Conservation (phyloP, 169 alveolate genomes). For the Eimeria sp. region DNA sequence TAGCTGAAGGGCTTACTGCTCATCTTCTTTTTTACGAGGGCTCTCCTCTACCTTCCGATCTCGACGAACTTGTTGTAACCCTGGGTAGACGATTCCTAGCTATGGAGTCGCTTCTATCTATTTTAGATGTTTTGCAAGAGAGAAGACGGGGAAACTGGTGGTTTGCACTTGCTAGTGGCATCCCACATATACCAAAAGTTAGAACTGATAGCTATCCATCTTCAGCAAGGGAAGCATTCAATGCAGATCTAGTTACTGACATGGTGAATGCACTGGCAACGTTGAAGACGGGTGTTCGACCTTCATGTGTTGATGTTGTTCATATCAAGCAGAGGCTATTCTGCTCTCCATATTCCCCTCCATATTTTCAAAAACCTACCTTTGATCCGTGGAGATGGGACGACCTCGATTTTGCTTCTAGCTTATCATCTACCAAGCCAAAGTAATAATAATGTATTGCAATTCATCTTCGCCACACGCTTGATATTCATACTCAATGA, state of each 20-base stretch:
- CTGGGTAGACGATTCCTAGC: background rate
- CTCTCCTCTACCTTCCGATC: background rate
- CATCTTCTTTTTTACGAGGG: background rate
- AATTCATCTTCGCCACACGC: background rate
- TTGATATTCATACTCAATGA: background rate
- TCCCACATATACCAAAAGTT: background rate
- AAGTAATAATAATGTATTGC: background rate
- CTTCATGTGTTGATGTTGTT: background rate
- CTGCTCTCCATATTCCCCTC: background rate
- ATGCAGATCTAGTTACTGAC: background rate
- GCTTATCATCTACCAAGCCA: background rate
- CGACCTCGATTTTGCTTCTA: background rate
- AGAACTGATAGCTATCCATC: no score
- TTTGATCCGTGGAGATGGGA: background rate
- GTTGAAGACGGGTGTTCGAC: background rate
- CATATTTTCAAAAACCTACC: background rate
- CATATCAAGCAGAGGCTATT: background rate
- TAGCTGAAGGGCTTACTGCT: background rate
- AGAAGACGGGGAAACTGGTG: background rate
- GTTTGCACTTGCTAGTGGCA: background rate
- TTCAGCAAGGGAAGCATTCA: background rate
- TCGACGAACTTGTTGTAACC: background rate
- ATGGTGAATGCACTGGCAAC: background rate
- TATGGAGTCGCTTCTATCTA: background rate
- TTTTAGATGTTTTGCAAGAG: background rate